Evolutionary conservation across 169 alveolate species (phyloP), one percentile per base, ranked within the genome.

Genomic region (Theileria annulata): DNA sequence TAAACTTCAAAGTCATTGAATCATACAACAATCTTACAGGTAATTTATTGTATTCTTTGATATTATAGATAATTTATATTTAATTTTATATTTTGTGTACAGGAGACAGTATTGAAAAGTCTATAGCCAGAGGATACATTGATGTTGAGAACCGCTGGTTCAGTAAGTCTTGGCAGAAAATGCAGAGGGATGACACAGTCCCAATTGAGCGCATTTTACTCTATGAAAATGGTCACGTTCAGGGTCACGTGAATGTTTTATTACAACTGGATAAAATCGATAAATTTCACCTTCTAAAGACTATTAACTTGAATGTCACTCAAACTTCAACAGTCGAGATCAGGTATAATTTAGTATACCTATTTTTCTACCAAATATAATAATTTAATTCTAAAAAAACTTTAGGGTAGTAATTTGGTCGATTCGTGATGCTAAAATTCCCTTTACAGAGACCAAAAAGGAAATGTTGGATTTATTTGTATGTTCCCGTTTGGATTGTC

Each of bases 81-180:
- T 8, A 42, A 3, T 42, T 12, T 42, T 42, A 42, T 42, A 88
- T 81, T 69, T 73, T 70, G 21, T 71, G 76, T 64, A 76, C 80
- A 62, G 94, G 92, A 71, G 86, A 77, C 68, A 71, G 80, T 51
- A 88, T 71, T 37, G 97, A 95, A 76, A 59, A 77, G 37, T 77
- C 87, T 77, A 79, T 94, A n/a, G 97, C 96, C 13, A 87, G 94
- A 23, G 95, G 97, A n/a, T 88, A 81, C 33, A 85, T 95, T 58
- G 96, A 95, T 86, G 81, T 95, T 73, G 95, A 93, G 74, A 94
- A 94, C 80, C 77, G 98, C 54, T 95, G 98, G 98, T 92, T 91
- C 77, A 91, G 96, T 58, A 87, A 86, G 19, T 91, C 87, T 47
- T 95, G 98, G 98, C 96, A 92, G 83, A 88, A 86, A 64, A 88